A percentile compares a stretch with the other conserved stretches of the same genome.
Conservation (phyloP, 495 filamentous ascomycete genomes). For the Opeltia flavorubescens region DNA sequence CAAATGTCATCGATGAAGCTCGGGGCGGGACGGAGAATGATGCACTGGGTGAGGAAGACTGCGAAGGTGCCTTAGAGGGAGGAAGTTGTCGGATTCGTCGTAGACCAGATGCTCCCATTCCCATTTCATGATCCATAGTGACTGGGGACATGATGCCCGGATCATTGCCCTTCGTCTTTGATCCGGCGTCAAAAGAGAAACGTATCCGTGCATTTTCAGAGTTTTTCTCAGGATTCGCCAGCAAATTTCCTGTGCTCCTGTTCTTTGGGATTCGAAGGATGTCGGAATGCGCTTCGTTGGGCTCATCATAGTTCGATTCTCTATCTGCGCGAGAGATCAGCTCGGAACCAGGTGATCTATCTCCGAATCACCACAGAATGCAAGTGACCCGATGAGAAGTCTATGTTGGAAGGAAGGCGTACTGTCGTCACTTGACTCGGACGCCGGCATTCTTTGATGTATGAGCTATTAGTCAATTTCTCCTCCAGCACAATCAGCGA, state of each 20-base stretch:
- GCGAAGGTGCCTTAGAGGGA: slow-evolving; percentile 46
- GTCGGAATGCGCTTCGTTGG: background rate
- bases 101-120: slow-evolving; percentile 58
- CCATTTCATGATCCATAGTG: slow-evolving; percentile 43
- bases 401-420: background rate
- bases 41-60: slow-evolving; percentile 49
- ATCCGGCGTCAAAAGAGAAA: slow-evolving; percentile 27
- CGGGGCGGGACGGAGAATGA: slow-evolving; percentile 44
- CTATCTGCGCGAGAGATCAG: slow-evolving; percentile 1
- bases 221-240: slow-evolving; percentile 23
- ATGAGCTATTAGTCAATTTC: background rate
- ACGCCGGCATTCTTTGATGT: slow-evolving; percentile 8
- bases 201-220: slow-evolving; percentile 17
- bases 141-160: slow-evolving; percentile 37
- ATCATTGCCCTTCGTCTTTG: slow-evolving; percentile 28
- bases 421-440: slow-evolving; percentile 4
- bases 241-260: slow-evolving; percentile 47
- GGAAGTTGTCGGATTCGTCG: slow-evolving; percentile 85
- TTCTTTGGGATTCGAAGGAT: slow-evolving; percentile 39
- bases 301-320: background rate
- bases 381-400: background rate
- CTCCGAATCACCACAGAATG: background rate
- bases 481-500: slow-evolving; percentile 1
- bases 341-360: background rate
- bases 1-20: slow-evolving; percentile 47